These are phyloP conservation scores for Pestalotiopsis sp. DNA, from an alignment of 2,329 filamentous ascomycete species.

Conservation along the genomic window DNA sequence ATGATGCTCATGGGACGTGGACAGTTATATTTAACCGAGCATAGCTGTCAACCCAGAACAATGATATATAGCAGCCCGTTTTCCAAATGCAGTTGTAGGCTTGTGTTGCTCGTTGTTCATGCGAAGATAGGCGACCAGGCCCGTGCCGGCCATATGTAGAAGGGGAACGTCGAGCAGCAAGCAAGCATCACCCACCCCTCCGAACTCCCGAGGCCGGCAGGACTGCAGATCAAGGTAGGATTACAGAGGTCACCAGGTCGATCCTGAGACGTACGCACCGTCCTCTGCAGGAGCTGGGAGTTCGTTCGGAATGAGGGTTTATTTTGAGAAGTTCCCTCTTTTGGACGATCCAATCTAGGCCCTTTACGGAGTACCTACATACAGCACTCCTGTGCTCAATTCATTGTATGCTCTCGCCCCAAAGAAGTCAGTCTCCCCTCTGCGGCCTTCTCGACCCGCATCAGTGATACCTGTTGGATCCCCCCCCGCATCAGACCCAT, in stretches of 20 bases:
- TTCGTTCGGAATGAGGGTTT: not conserved
- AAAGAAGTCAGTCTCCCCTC: too few relatives aligned
- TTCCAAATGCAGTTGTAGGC: not conserved
- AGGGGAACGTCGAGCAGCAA: not conserved
- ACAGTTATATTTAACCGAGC: not conserved
- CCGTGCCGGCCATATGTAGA: not conserved
- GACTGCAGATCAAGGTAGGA: not conserved
- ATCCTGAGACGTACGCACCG: slow-evolving; percentile 2
- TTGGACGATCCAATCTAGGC: not conserved
- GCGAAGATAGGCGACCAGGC: not conserved
- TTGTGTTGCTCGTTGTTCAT: not conserved
- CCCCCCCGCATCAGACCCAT: too few relatives aligned
- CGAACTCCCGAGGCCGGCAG: not conserved
- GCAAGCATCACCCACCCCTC: not conserved
- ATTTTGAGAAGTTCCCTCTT: not conserved
- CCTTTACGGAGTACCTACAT: too few relatives aligned
- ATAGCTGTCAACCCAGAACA: not conserved
- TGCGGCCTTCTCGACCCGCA: too few relatives aligned
- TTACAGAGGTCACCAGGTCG: not conserved
- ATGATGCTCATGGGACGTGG: not conserved
- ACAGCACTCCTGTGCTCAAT: too few relatives aligned
- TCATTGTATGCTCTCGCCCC: too few relatives aligned
- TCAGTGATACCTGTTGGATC: too few relatives aligned
- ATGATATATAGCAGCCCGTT: not conserved
- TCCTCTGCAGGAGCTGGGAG: slow-evolving; percentile 3